Conservation (phyloP, 352 stramenopile genomes). For the Phytopythium ostracodes region DNA sequence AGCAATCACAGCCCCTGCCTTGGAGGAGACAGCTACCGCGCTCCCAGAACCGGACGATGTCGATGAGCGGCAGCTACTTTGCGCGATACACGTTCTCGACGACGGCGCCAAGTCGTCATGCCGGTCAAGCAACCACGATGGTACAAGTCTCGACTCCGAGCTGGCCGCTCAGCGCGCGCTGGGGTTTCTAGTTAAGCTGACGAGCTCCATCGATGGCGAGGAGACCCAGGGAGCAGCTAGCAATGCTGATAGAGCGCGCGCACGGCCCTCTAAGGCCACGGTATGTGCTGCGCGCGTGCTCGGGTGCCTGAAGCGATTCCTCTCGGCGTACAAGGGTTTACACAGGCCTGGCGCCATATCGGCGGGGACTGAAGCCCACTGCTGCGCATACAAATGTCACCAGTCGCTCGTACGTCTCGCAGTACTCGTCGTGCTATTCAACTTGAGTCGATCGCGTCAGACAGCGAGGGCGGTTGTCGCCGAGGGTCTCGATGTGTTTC, state of each 20-base stretch:
- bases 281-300: conserved; percentile 32
- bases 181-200: conserved; percentile 25
- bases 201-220: conserved; percentile 15
- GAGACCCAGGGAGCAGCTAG: no score
- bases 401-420: conserved; percentile 18
- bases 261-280: conserved; percentile 7
- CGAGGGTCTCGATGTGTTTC: conserved; percentile 33
- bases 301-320: conserved; percentile 32
- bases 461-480: conserved; percentile 32
- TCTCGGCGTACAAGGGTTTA: conserved; percentile 12
- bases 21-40: not conserved
- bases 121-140: not conserved
- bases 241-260: not conserved
- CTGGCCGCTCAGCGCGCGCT: conserved; percentile 20
- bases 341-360: no score
- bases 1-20: not conserved
- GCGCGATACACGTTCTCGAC: conserved; percentile 44
- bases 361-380: conserved; percentile 9
- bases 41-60: not conserved
- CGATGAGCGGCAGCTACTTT: conserved; percentile 28
- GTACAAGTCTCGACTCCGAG: not conserved
- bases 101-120: conserved; percentile 11
- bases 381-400: conserved; percentile 24
- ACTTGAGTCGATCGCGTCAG: conserved; percentile 25
- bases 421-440: conserved; percentile 36